Percentiles rank a stretch among this genome's conserved stretches.
Conservation (phyloP, 305 asterid genomes). For the Fraxinus nigra region DNA sequence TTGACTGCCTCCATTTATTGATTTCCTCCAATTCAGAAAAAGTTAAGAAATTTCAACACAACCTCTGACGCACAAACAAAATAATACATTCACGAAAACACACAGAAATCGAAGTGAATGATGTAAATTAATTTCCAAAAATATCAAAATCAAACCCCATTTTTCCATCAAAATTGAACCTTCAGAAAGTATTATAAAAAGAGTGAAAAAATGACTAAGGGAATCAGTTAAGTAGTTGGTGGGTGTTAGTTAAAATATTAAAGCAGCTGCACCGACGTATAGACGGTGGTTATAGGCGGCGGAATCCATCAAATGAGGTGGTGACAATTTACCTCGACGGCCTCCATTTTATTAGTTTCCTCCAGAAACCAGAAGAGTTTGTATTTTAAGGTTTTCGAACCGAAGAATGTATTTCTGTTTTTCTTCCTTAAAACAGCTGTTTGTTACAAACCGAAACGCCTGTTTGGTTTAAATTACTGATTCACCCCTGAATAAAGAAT, state of each 20-base stretch:
- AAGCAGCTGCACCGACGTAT: background rate
- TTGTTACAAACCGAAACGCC: conserved; percentile 7
- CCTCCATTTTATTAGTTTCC: conserved; percentile 5
- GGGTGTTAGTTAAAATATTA: background rate
- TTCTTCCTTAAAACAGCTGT: conserved; percentile 8
- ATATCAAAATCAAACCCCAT: background rate
- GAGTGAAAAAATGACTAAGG: background rate
- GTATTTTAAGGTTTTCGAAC: background rate
- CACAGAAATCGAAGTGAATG: background rate
- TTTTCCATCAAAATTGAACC: background rate
- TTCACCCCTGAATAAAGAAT: background rate
- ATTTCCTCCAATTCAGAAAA: background rate
- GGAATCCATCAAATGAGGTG: background rate
- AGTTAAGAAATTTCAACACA: background rate
- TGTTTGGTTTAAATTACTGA: background rate
- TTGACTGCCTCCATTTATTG: background rate
- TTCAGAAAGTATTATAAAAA: background rate
- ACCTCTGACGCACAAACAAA: background rate
- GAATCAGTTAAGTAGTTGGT: conserved; percentile 1
- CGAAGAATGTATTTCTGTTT: background rate
- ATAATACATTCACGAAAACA: background rate
- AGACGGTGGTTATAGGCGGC: background rate
- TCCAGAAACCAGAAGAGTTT: background rate
- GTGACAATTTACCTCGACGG: conserved; percentile 6
- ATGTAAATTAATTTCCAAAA: background rate